Percentiles rank a stretch among this genome's conserved stretches.
These are phyloP conservation scores for Hibiscus syriacus DNA, from an alignment of 345 rosid genomes.

Conservation along the genomic window DNA sequence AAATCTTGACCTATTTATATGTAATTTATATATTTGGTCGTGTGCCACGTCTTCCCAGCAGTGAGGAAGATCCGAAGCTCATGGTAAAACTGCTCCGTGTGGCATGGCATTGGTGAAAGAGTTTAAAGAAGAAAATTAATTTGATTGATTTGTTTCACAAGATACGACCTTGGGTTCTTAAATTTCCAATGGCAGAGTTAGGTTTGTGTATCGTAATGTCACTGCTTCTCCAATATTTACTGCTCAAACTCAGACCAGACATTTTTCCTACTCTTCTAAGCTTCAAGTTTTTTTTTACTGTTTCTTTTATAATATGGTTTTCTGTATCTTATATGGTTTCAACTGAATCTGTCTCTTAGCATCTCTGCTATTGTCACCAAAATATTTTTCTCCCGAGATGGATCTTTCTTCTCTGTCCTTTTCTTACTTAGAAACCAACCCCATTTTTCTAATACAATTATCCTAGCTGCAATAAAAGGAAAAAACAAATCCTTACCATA, in stretches of 20 bases:
- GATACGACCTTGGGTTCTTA: background rate
- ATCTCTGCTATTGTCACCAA: constrained; percentile 23
- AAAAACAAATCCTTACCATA: background rate
- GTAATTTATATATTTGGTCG: too few species aligned
- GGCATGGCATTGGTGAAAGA: constrained; percentile 6
- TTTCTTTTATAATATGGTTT: background rate
- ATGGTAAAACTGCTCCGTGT: constrained; percentile 6
- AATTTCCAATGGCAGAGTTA: constrained; percentile 10
- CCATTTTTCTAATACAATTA: background rate
- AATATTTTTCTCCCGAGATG: constrained; percentile 6
- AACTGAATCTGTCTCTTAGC: constrained; percentile 5
- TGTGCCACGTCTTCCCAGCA: background rate
- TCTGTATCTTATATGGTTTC: constrained; percentile 6
- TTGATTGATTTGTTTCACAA: constrained; percentile 8
- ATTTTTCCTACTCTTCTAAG: constrained; percentile 6
- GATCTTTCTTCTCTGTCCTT: background rate
- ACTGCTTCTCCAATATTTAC: constrained; percentile 17
- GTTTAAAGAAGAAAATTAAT: background rate
- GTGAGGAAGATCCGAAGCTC: background rate
- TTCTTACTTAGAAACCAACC: background rate
- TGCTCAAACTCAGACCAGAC: constrained; percentile 21
- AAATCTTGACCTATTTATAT: too few species aligned
- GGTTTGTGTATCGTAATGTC: constrained; percentile 9
- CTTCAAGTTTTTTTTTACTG: background rate
- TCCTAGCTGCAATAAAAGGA: background rate